phyloP scores from a whole-genome alignment of 1,284 basidiomycete genomes.

The Rhodotorula sp. region DNA sequence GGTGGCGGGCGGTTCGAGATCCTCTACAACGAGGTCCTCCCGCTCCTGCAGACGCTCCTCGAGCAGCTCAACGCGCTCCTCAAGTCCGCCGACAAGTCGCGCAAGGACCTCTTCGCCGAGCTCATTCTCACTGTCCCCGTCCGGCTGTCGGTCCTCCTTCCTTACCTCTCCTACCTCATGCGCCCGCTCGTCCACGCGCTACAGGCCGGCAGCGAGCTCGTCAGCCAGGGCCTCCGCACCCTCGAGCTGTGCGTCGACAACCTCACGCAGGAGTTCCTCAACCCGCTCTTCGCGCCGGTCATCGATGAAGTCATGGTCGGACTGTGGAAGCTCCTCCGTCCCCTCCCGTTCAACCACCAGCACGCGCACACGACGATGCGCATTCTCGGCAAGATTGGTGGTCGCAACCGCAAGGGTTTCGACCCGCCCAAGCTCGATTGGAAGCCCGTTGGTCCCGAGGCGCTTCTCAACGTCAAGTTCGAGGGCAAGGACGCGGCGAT shows the following conservation, averaged over 20 bases:
- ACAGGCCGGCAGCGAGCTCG: slow-evolving; percentile 82
- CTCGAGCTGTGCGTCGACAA: slow-evolving; percentile 99
- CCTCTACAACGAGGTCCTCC: slow-evolving; percentile 94
- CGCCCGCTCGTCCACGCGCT: slow-evolving; percentile 91
- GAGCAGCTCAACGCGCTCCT: slow-evolving; percentile 91
- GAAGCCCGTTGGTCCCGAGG: slow-evolving; percentile 66
- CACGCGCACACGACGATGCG: slow-evolving; percentile 95
- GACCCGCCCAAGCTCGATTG: slow-evolving; percentile 78
- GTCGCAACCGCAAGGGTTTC: slow-evolving; percentile 85
- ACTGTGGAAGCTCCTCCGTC: slow-evolving; percentile 84
- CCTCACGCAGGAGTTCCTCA: slow-evolving; percentile 95
- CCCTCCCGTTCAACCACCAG: slow-evolving; percentile 84
- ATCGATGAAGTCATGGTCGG: slow-evolving; percentile 94
- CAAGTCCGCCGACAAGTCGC: slow-evolving; percentile 62
- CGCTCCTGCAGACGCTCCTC: slow-evolving; percentile 93
- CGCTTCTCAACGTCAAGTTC: slow-evolving; percentile 73
- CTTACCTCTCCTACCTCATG: slow-evolving; percentile 95
- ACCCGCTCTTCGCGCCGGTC: slow-evolving; percentile 92
- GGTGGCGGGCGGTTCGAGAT: slow-evolving; percentile 96
- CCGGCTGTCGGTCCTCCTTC: slow-evolving; percentile 90
- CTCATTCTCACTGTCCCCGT: slow-evolving; percentile 96
- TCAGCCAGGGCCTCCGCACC: slow-evolving; percentile 93
- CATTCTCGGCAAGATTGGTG: slow-evolving; percentile 95
- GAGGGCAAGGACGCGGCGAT: slow-evolving; percentile 69
- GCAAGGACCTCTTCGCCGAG: slow-evolving; percentile 91